Percentiles rank a stretch among this genome's conserved stretches.
Evolutionary conservation across 345 rosid genomes (phyloP).

Genomic region (Citrus medica): DNA sequence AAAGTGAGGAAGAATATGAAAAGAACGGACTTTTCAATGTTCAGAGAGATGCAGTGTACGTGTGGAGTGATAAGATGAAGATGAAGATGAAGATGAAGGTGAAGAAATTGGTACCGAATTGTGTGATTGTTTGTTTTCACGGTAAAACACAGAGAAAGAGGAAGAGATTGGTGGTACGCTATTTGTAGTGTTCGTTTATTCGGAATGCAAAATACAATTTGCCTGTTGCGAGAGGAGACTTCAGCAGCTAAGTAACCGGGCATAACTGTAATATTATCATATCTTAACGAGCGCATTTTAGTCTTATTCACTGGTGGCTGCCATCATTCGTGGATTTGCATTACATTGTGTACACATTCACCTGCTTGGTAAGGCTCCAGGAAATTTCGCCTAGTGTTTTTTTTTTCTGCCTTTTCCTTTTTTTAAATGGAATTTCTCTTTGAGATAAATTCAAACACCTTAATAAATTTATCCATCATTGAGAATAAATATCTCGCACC

Average conservation of each 20-base stretch:
- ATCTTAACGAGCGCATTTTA: conserved; percentile 18
- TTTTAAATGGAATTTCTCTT: neutral
- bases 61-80: neutral
- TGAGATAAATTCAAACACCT: neutral
- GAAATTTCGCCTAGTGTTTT: neutral
- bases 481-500: no score
- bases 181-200: conserved; percentile 3
- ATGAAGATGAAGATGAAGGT: neutral
- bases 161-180: neutral
- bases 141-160: neutral
- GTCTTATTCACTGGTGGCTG: neutral
- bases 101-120: conserved; percentile 2
- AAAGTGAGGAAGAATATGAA: neutral
- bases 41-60: neutral
- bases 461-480: neutral
- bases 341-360: neutral
- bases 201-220: neutral
- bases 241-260: conserved; percentile 18
- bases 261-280: neutral
- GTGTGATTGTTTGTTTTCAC: neutral
- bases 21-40: conserved; percentile 8
- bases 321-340: neutral
- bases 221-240: conserved; percentile 13
- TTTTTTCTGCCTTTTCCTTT: neutral
- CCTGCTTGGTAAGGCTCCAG: neutral